phyloP scores from a whole-genome alignment of 2,329 filamentous ascomycete genomes.

The Alternaria sp. region DNA sequence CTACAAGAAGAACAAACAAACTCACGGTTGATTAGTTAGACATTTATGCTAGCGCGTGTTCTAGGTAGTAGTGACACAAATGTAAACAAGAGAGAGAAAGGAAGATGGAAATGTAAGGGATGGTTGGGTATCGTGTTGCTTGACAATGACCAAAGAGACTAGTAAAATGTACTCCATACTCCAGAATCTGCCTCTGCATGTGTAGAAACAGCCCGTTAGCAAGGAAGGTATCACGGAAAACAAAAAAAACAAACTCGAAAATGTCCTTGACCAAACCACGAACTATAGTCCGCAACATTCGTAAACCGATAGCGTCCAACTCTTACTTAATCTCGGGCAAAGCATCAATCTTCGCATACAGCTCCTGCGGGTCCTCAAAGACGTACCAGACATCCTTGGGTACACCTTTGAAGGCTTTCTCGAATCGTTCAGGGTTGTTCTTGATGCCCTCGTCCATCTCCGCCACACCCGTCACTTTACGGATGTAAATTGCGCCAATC shows the following conservation, averaged over 20 bases:
- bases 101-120: not conserved
- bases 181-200: not conserved
- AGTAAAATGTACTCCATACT: not conserved
- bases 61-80: not conserved
- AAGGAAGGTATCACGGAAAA: conserved; percentile 10
- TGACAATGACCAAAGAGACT: not conserved
- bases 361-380: conserved; percentile 78
- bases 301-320: not conserved
- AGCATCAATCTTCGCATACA: conserved; percentile 55
- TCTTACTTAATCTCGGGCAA: conserved; percentile 33
- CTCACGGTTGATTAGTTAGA: too few relatives aligned
- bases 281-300: not conserved
- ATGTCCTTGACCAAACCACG: not conserved
- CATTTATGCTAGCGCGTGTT: not conserved
- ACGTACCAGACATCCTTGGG: conserved; percentile 78
- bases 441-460: conserved; percentile 79
- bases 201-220: not conserved
- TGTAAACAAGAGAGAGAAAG: not conserved
- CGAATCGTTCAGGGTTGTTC: conserved; percentile 72
- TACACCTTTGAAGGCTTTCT: conserved; percentile 80
- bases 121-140: conserved; percentile 1
- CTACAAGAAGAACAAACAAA: not conserved
- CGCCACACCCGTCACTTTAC: conserved; percentile 80
- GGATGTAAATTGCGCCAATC: conserved; percentile 84
- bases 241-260: not conserved